These are phyloP conservation scores for Urochloa ruziziensis DNA, from an alignment of 176 grass and related monocot species.

Conservation along the genomic window DNA sequence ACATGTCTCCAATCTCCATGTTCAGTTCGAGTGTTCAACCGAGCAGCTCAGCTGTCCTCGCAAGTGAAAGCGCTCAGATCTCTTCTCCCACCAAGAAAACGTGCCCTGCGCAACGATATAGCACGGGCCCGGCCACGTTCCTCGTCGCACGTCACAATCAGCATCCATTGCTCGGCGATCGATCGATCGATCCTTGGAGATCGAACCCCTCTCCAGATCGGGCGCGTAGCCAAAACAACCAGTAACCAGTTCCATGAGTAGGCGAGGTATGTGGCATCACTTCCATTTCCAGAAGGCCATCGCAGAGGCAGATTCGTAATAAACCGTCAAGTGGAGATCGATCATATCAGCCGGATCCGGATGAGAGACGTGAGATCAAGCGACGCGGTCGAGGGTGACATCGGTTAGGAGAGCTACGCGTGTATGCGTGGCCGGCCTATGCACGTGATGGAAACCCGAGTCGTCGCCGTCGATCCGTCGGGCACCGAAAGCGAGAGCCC, in stretches of 20 bases:
- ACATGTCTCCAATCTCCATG: neutral
- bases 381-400: neutral
- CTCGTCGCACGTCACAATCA: neutral
- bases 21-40: neutral
- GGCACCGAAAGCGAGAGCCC: neutral
- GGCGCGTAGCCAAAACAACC: neutral
- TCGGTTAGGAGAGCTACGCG: neutral
- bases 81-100: constrained; percentile 5
- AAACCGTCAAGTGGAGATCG: neutral
- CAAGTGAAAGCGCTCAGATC: neutral
- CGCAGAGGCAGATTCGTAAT: neutral
- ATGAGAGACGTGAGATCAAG: neutral
- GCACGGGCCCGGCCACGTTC: neutral
- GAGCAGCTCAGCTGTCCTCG: neutral
- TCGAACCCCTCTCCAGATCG: neutral
- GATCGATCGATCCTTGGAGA: neutral
- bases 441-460: neutral
- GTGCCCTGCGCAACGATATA: neutral
- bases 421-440: too few relatives aligned
- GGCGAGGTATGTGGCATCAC: neutral
- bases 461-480: neutral
- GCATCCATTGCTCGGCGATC: neutral
- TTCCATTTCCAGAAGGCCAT: constrained; percentile 9
- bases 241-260: neutral
- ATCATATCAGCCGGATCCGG: too few relatives aligned